Evolutionary conservation across 306 rosid species (phyloP).

Genomic region (Acacia acuminata): DNA sequence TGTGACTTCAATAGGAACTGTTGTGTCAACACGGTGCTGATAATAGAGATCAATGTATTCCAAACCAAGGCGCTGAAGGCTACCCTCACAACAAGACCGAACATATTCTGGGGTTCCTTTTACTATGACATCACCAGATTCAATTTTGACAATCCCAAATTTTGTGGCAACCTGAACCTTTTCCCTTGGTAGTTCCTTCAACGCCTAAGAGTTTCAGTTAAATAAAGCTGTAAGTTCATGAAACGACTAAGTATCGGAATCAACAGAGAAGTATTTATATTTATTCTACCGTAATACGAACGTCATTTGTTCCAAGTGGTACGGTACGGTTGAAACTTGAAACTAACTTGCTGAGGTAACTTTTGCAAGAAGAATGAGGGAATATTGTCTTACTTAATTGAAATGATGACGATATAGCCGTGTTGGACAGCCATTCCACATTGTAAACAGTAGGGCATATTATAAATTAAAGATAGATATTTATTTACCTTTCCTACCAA

Average conservation of each 20-base stretch:
- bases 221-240: neutral
- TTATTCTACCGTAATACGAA: too few relatives aligned
- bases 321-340: too few relatives aligned
- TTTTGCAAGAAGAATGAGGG: neutral
- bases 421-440: neutral
- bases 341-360: neutral
- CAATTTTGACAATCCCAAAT: constrained; percentile 62
- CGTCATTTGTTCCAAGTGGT: neutral
- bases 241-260: neutral
- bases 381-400: neutral
- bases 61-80: constrained; percentile 78
- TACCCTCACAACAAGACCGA: constrained; percentile 70
- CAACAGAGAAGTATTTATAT: neutral
- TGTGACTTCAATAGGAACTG: constrained; percentile 82
- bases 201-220: constrained; percentile 44
- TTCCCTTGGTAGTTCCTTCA: constrained; percentile 71
- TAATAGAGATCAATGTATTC: constrained; percentile 82
- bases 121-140: constrained; percentile 33
- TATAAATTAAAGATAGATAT: neutral
- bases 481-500: constrained; percentile 68
- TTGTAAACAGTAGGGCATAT: neutral
- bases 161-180: constrained; percentile 77
- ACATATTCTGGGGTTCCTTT: constrained; percentile 84
- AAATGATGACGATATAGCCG: neutral
- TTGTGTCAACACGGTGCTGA: constrained; percentile 80